phyloP scores from a whole-genome alignment of 1,284 basidiomycete genomes.

The Ganoderma leucocontextum region DNA sequence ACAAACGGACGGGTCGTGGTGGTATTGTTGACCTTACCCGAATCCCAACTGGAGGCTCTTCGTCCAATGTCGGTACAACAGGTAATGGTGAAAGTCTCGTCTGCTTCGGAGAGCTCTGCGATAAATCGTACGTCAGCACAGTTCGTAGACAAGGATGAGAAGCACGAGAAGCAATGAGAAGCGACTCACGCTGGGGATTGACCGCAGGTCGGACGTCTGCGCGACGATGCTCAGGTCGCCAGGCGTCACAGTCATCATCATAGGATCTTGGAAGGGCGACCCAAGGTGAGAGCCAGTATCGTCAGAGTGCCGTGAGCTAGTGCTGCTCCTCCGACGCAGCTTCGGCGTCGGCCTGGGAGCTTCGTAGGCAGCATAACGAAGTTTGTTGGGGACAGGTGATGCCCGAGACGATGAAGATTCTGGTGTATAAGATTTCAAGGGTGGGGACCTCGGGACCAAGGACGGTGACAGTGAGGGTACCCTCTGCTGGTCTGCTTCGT shows the following conservation, averaged over 20 bases:
- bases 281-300: slow-evolving; percentile 28
- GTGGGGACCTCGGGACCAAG: slow-evolving; percentile 33
- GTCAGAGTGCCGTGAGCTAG: slow-evolving; percentile 40
- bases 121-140: not conserved
- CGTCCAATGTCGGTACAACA: slow-evolving; percentile 35
- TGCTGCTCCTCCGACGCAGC: slow-evolving; percentile 46
- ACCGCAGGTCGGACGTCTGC: slow-evolving; percentile 49
- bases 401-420: slow-evolving; percentile 44
- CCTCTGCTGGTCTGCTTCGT: slow-evolving; percentile 28
- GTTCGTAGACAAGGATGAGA: not conserved
- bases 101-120: slow-evolving; percentile 32
- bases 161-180: no score
- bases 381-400: slow-evolving; percentile 49
- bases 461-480: slow-evolving; percentile 29
- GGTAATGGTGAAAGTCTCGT: slow-evolving; percentile 30
- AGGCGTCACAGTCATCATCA: slow-evolving; percentile 56
- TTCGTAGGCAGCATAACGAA: slow-evolving; percentile 78
- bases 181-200: slow-evolving; percentile 39
- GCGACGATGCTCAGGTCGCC: slow-evolving; percentile 65
- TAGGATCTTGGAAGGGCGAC: slow-evolving; percentile 40
- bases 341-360: slow-evolving; percentile 58
- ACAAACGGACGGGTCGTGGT: not conserved
- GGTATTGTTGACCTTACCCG: not conserved
- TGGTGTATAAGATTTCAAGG: slow-evolving; percentile 35
- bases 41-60: slow-evolving; percentile 42